Evolutionary conservation across 1,284 basidiomycete genomes (phyloP).

Genomic region (Ustilago sp.): DNA sequence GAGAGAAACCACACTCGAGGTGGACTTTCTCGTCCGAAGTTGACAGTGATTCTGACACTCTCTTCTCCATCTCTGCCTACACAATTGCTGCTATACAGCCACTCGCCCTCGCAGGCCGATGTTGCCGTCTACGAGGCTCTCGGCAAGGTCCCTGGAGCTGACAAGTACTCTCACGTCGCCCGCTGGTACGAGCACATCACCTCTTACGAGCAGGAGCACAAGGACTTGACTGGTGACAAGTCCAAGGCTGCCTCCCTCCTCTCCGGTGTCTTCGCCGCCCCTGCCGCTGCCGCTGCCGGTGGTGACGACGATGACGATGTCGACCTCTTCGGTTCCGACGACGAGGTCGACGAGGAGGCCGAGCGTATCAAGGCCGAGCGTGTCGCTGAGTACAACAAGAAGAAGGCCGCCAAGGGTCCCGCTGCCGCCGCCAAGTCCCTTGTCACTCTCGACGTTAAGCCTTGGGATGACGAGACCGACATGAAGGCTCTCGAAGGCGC

Average conservation of each 20-base stretch:
- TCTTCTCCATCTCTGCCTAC: neutral
- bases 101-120: conserved; percentile 95
- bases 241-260: conserved; percentile 63
- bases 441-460: conserved; percentile 96
- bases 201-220: conserved; percentile 66
- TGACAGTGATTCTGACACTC: conserved; percentile 20
- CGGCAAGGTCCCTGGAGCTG: conserved; percentile 74
- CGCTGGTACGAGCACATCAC: conserved; percentile 83
- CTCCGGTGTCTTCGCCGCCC: conserved; percentile 29
- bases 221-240: conserved; percentile 66
- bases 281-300: conserved; percentile 71
- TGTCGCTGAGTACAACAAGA: conserved; percentile 90
- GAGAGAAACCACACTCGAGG: neutral
- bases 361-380: conserved; percentile 95
- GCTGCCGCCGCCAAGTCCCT: conserved; percentile 78
- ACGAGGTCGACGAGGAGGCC: conserved; percentile 91
- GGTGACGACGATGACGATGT: conserved; percentile 91
- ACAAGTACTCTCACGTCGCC: conserved; percentile 80
- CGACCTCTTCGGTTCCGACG: conserved; percentile 91
- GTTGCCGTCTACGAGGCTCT: conserved; percentile 87
- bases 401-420: conserved; percentile 89
- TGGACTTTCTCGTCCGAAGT: neutral
- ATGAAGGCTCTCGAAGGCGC: conserved; percentile 85
- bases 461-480: conserved; percentile 98
- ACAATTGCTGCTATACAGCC: conserved; percentile 73